Conservation (phyloP, 108 stramenopile genomes). For the Stephanodiscus minutulus region DNA sequence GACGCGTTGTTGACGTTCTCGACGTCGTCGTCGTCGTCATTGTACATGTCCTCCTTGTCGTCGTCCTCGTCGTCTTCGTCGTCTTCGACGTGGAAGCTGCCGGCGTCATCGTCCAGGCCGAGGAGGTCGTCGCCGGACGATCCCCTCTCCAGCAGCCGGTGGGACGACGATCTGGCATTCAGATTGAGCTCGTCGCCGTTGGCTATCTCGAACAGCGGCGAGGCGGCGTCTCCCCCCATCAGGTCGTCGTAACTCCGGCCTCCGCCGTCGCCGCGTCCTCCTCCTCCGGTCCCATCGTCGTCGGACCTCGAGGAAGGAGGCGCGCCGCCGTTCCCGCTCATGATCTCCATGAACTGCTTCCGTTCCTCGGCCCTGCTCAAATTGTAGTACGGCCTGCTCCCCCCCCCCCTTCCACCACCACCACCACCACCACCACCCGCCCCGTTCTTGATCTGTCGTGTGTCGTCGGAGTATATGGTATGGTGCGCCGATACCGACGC, state of each 20-base stretch:
- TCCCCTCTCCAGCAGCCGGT: no score
- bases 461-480: neutral
- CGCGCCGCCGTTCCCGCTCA: neutral
- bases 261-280: neutral
- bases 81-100: no score
- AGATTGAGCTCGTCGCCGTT: neutral
- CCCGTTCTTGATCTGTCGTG: neutral
- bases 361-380: neutral
- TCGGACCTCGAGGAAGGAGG: no score
- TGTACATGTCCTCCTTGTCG: neutral
- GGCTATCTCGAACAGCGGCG: neutral
- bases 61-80: neutral
- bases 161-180: no score
- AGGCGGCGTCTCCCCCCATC: neutral
- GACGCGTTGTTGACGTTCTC: no score
- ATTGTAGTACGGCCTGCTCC: neutral
- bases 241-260: neutral
- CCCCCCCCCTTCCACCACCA: no score
- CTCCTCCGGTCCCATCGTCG: no score
- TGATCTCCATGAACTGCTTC: constrained; percentile 1
- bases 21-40: neutral
- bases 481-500: neutral
- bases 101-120: neutral
- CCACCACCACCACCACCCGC: no score
- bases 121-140: neutral